A percentile compares a stretch with the other conserved stretches of the same genome.
These are phyloP conservation scores for Candida tropicalis DNA, from an alignment of 1,139 yeast genomes.

Conservation along the genomic window DNA sequence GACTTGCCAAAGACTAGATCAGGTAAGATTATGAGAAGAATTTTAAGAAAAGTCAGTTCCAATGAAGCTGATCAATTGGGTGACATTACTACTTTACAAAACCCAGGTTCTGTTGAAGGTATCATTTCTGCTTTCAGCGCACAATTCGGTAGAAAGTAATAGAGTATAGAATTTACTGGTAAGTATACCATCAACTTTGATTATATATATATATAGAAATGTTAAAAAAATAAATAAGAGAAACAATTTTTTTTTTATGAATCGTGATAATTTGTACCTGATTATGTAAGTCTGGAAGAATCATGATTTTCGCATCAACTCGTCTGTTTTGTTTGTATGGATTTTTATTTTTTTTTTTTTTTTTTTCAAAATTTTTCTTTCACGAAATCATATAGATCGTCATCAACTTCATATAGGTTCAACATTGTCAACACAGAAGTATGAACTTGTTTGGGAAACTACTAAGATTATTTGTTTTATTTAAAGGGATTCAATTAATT, in stretches of 20 bases:
- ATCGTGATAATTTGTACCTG: no score
- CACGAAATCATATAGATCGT: no score
- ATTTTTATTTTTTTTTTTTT: neutral
- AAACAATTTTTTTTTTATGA: no score
- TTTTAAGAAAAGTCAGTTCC: constrained; percentile 73
- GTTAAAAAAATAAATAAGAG: neutral
- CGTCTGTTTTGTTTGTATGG: no score
- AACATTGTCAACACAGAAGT: neutral
- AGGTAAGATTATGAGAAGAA: constrained; percentile 84
- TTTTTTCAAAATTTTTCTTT: no score
- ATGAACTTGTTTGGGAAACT: constrained; percentile 13
- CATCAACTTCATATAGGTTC: neutral
- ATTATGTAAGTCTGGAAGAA: no score
- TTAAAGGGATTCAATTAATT: constrained; percentile 33
- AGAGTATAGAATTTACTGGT: neutral
- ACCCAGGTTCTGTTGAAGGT: constrained; percentile 73
- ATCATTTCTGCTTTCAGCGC: constrained; percentile 56
- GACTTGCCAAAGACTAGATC: constrained; percentile 85
- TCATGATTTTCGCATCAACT: no score
- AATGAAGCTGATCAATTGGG: constrained; percentile 81
- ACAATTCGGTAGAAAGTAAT: constrained; percentile 53
- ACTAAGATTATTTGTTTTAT: constrained; percentile 23
- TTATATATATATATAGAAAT: neutral
- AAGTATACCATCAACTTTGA: neutral
- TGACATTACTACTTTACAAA: constrained; percentile 73